These are phyloP conservation scores for Gnomoniopsis sp. DNA, from an alignment of 2,329 filamentous ascomycete genomes.

Conservation along the genomic window DNA sequence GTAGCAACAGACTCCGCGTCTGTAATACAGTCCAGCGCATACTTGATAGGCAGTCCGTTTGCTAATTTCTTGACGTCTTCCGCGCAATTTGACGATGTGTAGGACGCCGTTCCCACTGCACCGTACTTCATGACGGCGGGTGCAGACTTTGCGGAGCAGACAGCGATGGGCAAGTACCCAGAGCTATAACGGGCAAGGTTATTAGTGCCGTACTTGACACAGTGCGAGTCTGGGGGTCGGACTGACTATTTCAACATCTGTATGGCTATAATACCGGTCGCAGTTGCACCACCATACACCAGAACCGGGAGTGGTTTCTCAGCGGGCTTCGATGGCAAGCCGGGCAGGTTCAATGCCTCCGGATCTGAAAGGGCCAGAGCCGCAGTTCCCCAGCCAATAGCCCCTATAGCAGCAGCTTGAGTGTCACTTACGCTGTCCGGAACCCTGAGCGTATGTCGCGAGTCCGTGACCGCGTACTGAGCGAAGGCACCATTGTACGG, in stretches of 20 bases:
- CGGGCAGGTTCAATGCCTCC: neutral
- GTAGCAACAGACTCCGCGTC: slow-evolving; percentile 22
- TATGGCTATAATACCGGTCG: slow-evolving; percentile 15
- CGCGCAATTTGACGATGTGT: slow-evolving; percentile 20
- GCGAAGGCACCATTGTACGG: slow-evolving; percentile 7
- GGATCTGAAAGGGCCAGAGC: slow-evolving; percentile 9
- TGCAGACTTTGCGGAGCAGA: slow-evolving; percentile 20
- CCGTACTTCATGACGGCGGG: slow-evolving; percentile 18
- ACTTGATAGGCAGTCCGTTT: slow-evolving; percentile 19
- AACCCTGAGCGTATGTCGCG: neutral
- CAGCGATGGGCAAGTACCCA: slow-evolving; percentile 21
- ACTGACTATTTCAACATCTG: slow-evolving; percentile 15
- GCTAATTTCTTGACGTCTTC: slow-evolving; percentile 14
- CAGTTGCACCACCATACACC: slow-evolving; percentile 16
- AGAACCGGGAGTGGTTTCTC: slow-evolving; percentile 5
- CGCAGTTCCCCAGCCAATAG: slow-evolving; percentile 4
- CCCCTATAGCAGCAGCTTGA: slow-evolving; percentile 6
- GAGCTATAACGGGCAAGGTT: too few species aligned
- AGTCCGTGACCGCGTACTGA: slow-evolving; percentile 1
- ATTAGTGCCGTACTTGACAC: too few species aligned
- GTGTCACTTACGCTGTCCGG: neutral
- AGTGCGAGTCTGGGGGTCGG: too few species aligned
- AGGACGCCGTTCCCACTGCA: slow-evolving; percentile 19
- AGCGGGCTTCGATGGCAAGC: neutral
- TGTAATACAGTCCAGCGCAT: slow-evolving; percentile 29